Base-by-base conservation (phyloP, 1,284 basidiomycete species). In the Ganoderma lingzhi region DNA sequence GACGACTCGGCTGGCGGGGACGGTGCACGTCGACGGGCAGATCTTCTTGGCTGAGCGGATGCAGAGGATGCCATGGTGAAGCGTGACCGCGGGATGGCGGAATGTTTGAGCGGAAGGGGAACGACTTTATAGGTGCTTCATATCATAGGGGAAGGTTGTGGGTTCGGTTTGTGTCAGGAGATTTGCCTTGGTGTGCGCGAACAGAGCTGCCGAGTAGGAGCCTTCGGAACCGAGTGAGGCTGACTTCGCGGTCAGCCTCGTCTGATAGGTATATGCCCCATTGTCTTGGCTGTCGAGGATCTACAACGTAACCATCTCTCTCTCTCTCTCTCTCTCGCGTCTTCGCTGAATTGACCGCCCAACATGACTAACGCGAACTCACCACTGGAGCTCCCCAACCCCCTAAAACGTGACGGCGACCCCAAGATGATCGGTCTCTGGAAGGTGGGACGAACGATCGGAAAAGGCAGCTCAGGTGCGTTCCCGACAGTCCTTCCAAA, bases 401-500 rank as follows among this genome's bases (percentile, higher is more conserved):
- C 68, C 37, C 64, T 53, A 53, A 81, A 78, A 70, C 79, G 79
- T 44, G 80, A 80, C 58, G 83, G 86, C 32, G 91, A 92, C 74
- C 92, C 92, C 8, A 92, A 89, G 81, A 90, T 89, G 83, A 96
- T 99, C 73, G 97, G 97, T 5, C 86, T 93, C 66, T 99, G 97
- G 97, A 93, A 95, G 81, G 89, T 99, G 59, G 97, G 97, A 60
- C 90, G 94, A 79, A 95, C 94, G 4, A 94, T 99, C 76, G 97
- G 97, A 6, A 93, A 94, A 78, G 97, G 97, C 44, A 93, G 91
- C 76, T 95, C 92, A 77, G 96, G 96, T 96, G 71, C 66, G 88
- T 80, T 19, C 37, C n/a, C 17, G 3, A 42, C 12, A 23, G 15
- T 19, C 15, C 37, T 12, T 14, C 28, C 10, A 15, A 41, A 32